A percentile compares a stretch with the other conserved stretches of the same genome.
Evolutionary conservation across 495 filamentous ascomycete species (phyloP).

Genomic region (Penicillium alfredii): DNA sequence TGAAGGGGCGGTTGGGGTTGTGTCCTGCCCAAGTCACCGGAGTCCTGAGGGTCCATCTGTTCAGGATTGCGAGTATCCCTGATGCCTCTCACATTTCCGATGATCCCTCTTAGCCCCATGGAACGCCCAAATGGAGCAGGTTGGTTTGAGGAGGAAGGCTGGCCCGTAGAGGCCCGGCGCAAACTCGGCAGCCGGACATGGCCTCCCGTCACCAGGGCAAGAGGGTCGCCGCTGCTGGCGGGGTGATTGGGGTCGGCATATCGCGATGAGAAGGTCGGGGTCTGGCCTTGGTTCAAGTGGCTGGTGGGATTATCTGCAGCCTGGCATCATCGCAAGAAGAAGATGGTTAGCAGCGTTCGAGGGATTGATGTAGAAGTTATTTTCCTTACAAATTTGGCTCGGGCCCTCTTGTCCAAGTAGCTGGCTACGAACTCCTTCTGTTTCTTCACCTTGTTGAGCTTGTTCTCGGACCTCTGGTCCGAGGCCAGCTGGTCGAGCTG

Average conservation of each 20-base stretch:
- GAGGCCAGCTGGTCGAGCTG: slow-evolving; percentile 39
- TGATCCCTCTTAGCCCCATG: not conserved
- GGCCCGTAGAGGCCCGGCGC: too few species aligned
- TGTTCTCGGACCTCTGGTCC: slow-evolving; percentile 24
- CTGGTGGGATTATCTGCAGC: slow-evolving; percentile 25
- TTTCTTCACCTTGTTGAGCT: slow-evolving; percentile 30
- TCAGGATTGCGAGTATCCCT: slow-evolving; percentile 2
- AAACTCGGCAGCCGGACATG: too few species aligned
- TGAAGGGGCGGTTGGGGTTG: too few species aligned
- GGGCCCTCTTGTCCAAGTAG: slow-evolving; percentile 49
- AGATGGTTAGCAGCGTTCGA: too few species aligned
- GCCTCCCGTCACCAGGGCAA: slow-evolving; percentile 41
- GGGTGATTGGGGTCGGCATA: slow-evolving; percentile 53
- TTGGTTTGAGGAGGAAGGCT: too few species aligned
- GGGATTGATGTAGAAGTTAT: too few species aligned
- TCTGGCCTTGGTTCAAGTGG: slow-evolving; percentile 17
- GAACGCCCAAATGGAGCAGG: too few species aligned
- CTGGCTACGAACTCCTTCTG: slow-evolving; percentile 41
- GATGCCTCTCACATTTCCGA: not conserved
- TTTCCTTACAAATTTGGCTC: slow-evolving; percentile 58
- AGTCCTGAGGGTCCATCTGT: not conserved
- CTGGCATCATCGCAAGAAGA: slow-evolving; percentile 7
- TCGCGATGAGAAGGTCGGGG: slow-evolving; percentile 39
- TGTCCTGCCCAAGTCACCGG: too few species aligned
- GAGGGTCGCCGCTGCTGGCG: slow-evolving; percentile 28